Percentiles rank a stretch among this genome's conserved stretches.
Evolutionary conservation across 1,139 yeast species (phyloP).

Genomic region (Yamadazyma epiphylla): DNA sequence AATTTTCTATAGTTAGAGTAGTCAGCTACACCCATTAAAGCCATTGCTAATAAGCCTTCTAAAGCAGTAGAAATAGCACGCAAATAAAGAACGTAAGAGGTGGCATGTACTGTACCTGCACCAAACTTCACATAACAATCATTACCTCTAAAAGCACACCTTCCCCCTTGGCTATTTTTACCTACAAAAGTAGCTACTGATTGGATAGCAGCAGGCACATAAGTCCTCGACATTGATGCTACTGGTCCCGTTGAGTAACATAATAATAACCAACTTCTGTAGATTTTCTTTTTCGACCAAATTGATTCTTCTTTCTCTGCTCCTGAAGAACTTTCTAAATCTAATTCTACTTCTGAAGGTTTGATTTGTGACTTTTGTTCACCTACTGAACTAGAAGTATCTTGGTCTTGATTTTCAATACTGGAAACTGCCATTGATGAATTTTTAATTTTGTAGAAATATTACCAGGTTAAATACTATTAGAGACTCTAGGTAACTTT

Average conservation of each 20-base stretch:
- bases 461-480: too few relatives aligned
- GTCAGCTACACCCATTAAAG: conserved; percentile 42
- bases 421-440: too few relatives aligned
- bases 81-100: conserved; percentile 36
- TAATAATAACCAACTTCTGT: conserved; percentile 27
- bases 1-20: conserved; percentile 37
- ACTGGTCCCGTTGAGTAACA: conserved; percentile 36
- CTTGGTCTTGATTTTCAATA: too few relatives aligned
- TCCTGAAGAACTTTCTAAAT: not conserved
- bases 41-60: conserved; percentile 36
- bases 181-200: conserved; percentile 36
- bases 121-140: conserved; percentile 41
- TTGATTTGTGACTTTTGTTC: too few relatives aligned
- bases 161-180: conserved; percentile 18
- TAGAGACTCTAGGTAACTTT: too few relatives aligned
- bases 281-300: conserved; percentile 17
- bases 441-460: too few relatives aligned
- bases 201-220: conserved; percentile 42
- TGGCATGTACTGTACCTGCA: conserved; percentile 28
- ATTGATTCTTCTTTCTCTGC: conserved; percentile 5
- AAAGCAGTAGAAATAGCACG: conserved; percentile 36
- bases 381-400: too few relatives aligned
- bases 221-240: conserved; percentile 39
- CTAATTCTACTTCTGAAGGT: too few relatives aligned
- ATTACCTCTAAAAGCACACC: conserved; percentile 27